These are phyloP conservation scores for Pichia rugopelliculosa DNA, from an alignment of 805 yeast species.

Conservation along the genomic window DNA sequence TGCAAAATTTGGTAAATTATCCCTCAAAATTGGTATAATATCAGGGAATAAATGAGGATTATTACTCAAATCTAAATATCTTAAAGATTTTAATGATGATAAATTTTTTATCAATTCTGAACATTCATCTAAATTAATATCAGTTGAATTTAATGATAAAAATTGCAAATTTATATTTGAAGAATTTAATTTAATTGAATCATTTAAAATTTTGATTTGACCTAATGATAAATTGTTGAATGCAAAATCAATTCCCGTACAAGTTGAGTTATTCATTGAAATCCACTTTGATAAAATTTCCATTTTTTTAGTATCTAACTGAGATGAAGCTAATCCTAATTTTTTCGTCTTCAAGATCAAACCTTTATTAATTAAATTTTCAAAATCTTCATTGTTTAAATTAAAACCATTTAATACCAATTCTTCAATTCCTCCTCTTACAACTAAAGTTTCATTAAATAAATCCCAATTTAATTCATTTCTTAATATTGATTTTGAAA, in stretches of 20 bases:
- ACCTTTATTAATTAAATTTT: constrained; percentile 35
- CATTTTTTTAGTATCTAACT: constrained; percentile 36
- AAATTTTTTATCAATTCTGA: constrained; percentile 34
- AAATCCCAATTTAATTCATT: constrained; percentile 48
- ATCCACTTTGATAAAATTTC: constrained; percentile 42
- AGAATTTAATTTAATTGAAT: constrained; percentile 28
- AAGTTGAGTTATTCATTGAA: constrained; percentile 34
- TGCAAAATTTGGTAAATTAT: constrained; percentile 38
- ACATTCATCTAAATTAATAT: constrained; percentile 32
- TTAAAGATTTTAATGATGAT: constrained; percentile 32
- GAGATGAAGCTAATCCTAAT: constrained; percentile 48
- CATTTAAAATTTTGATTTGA: constrained; percentile 39
- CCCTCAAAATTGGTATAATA: constrained; percentile 37
- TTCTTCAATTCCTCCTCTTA: constrained; percentile 49
- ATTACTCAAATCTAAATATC: constrained; percentile 48
- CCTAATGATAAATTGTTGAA: constrained; percentile 44
- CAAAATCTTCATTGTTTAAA: constrained; percentile 35
- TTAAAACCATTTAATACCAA: constrained; percentile 52
- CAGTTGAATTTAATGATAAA: constrained; percentile 46
- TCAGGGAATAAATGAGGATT: constrained; percentile 46
- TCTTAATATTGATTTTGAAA: constrained; percentile 32
- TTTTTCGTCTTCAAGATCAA: constrained; percentile 38
- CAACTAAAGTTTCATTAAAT: constrained; percentile 34
- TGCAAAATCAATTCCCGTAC: constrained; percentile 50
- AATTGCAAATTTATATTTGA: constrained; percentile 34